phyloP scores from a whole-genome alignment of 2,329 filamentous ascomycete genomes.

The Diaporthe sp. region DNA sequence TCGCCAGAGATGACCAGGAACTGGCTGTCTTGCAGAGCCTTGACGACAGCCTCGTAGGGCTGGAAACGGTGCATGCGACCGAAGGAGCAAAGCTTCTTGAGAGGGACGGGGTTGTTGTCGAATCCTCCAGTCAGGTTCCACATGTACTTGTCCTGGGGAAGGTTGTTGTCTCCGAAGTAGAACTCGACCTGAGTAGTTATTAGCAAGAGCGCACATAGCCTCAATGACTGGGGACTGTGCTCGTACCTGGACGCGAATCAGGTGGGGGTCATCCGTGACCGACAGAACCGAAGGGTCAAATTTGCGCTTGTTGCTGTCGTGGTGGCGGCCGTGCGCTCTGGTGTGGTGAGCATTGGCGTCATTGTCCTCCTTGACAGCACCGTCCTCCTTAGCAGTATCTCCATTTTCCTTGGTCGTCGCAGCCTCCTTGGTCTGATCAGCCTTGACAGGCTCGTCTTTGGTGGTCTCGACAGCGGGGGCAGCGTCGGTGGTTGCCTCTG shows the following conservation, averaged over 20 bases:
- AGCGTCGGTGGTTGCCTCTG: constrained; percentile 51
- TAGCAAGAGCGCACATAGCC: constrained; percentile 28
- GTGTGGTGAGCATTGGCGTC: constrained; percentile 58
- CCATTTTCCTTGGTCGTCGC: constrained; percentile 47
- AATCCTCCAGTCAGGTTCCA: constrained; percentile 82
- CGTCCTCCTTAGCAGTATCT: constrained; percentile 44
- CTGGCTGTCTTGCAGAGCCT: constrained; percentile 83
- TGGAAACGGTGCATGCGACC: constrained; percentile 97
- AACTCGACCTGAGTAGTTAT: constrained; percentile 83
- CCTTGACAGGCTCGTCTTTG: constrained; percentile 44
- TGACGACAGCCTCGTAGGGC: constrained; percentile 85
- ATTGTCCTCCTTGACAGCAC: constrained; percentile 45
- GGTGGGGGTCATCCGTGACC: constrained; percentile 81
- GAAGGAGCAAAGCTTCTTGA: constrained; percentile 86
- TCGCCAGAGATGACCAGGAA: constrained; percentile 81
- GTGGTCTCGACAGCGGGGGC: constrained; percentile 46
- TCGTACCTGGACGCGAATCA: constrained; percentile 86
- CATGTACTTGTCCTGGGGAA: constrained; percentile 90
- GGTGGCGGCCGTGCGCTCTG: constrained; percentile 55
- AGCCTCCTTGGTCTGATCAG: constrained; percentile 46
- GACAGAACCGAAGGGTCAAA: constrained; percentile 77
- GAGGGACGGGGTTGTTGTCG: constrained; percentile 84
- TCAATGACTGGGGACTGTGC: background rate
- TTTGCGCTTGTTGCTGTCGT: constrained; percentile 73
- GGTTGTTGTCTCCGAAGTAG: constrained; percentile 94